A percentile compares a stretch with the other conserved stretches of the same genome.
These are phyloP conservation scores for Ramularia endophylla DNA, from an alignment of 2,329 filamentous ascomycete genomes.

Conservation along the genomic window DNA sequence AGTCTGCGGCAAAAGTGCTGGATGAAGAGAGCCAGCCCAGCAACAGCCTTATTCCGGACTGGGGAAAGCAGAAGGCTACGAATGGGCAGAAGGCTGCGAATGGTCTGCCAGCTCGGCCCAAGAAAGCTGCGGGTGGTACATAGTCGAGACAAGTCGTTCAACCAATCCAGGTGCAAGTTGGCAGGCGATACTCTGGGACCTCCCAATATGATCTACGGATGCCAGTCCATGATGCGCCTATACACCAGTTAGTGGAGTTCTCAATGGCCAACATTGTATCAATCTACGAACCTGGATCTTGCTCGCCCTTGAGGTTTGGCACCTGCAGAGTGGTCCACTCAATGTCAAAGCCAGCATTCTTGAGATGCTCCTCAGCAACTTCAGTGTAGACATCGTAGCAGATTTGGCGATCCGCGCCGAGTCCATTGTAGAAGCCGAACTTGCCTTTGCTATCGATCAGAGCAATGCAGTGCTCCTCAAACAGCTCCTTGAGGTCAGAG, in stretches of 20 bases:
- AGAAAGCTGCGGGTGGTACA: constrained; percentile 18
- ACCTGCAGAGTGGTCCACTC: constrained; percentile 78
- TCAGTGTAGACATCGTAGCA: constrained; percentile 96
- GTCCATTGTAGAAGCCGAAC: constrained; percentile 64
- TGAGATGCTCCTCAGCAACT: constrained; percentile 81
- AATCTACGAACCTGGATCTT: constrained; percentile 43
- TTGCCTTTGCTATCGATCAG: constrained; percentile 58
- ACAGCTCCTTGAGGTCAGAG: constrained; percentile 75
- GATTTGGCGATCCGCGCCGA: constrained; percentile 85
- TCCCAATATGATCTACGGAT: constrained; percentile 88
- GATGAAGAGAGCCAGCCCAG: constrained; percentile 36
- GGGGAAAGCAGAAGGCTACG: constrained; percentile 17
- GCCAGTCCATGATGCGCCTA: constrained; percentile 60
- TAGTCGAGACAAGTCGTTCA: constrained; percentile 33
- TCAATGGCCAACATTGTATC: too few species aligned
- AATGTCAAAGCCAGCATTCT: constrained; percentile 82
- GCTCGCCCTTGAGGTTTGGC: constrained; percentile 61
- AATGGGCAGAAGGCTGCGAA: constrained; percentile 9
- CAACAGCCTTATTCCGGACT: constrained; percentile 35
- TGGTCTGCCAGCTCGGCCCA: constrained; percentile 19
- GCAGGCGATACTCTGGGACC: constrained; percentile 69
- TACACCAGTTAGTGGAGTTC: too few species aligned
- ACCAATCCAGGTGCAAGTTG: constrained; percentile 67
- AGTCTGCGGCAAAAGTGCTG: constrained; percentile 39
- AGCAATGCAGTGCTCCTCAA: constrained; percentile 77